These are phyloP conservation scores for Parafenestella ontariensis DNA, from an alignment of 2,329 filamentous ascomycete genomes.

Conservation along the genomic window DNA sequence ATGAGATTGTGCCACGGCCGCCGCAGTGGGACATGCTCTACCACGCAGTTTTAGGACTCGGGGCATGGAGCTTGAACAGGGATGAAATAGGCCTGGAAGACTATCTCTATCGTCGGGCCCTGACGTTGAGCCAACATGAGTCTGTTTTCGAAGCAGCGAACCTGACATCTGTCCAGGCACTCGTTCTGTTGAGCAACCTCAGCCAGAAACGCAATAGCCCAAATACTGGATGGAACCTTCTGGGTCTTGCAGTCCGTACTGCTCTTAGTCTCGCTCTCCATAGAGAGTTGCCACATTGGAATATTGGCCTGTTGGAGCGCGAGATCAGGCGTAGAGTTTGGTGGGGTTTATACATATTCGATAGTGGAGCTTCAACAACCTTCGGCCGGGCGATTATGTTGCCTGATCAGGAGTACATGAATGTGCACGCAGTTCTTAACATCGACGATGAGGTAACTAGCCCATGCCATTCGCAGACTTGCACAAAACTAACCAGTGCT, in stretches of 20 bases:
- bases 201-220: constrained; percentile 34
- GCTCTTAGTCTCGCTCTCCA: constrained; percentile 34
- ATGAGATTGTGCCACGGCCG: constrained; percentile 33
- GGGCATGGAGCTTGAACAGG: constrained; percentile 31
- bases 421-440: constrained; percentile 32
- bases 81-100: constrained; percentile 32
- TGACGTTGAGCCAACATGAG: constrained; percentile 33
- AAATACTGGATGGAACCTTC: constrained; percentile 35
- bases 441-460: constrained; percentile 26
- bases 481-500: constrained; percentile 2
- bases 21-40: constrained; percentile 36
- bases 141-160: constrained; percentile 34
- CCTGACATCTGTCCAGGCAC: constrained; percentile 31
- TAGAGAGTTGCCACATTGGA: constrained; percentile 36
- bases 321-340: constrained; percentile 32
- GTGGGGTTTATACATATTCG: constrained; percentile 37
- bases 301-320: constrained; percentile 33
- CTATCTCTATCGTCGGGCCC: constrained; percentile 32
- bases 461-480: not conserved
- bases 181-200: constrained; percentile 32
- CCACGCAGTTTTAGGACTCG: constrained; percentile 30
- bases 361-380: constrained; percentile 35
- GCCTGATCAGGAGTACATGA: constrained; percentile 34
- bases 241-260: constrained; percentile 33
- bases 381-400: constrained; percentile 34